These are phyloP conservation scores for Tolypocladium nubicola DNA, from an alignment of 2,329 filamentous ascomycete genomes.

Conservation along the genomic window DNA sequence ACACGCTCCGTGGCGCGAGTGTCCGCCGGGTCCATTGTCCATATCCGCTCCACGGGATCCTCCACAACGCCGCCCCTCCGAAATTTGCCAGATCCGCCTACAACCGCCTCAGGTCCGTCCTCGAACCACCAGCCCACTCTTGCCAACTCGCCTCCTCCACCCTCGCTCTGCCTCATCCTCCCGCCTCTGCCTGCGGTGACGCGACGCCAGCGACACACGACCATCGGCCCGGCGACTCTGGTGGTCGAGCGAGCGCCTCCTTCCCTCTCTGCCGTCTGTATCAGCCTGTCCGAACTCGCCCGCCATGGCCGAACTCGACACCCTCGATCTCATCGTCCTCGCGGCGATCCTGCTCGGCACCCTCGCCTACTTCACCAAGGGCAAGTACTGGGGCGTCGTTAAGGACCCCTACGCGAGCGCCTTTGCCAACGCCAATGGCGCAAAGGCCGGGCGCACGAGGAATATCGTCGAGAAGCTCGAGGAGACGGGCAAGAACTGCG, in stretches of 20 bases:
- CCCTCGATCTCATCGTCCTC: constrained; percentile 88
- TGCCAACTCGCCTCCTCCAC: background rate
- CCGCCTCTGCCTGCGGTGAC: background rate
- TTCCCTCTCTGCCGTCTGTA: background rate
- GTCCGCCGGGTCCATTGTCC: background rate
- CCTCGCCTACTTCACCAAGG: constrained; percentile 94
- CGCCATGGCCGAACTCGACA: constrained; percentile 91
- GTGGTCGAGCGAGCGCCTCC: background rate
- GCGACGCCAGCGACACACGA: background rate
- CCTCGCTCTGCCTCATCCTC: background rate
- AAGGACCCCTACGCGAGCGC: constrained; percentile 82
- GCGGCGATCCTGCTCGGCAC: constrained; percentile 75
- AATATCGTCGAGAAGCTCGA: constrained; percentile 96
- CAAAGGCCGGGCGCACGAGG: constrained; percentile 73
- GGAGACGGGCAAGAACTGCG: constrained; percentile 89
- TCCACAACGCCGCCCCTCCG: background rate
- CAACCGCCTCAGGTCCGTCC: background rate
- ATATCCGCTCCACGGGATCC: background rate
- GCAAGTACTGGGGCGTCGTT: constrained; percentile 78
- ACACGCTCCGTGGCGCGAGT: background rate
- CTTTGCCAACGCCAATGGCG: constrained; percentile 56
- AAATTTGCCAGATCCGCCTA: background rate
- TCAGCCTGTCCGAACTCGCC: constrained; percentile 4
- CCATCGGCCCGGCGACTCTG: background rate
- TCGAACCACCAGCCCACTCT: background rate